These are phyloP conservation scores for Pseudogymnoascus sp. DNA, from an alignment of 2,329 filamentous ascomycete species.

Conservation along the genomic window DNA sequence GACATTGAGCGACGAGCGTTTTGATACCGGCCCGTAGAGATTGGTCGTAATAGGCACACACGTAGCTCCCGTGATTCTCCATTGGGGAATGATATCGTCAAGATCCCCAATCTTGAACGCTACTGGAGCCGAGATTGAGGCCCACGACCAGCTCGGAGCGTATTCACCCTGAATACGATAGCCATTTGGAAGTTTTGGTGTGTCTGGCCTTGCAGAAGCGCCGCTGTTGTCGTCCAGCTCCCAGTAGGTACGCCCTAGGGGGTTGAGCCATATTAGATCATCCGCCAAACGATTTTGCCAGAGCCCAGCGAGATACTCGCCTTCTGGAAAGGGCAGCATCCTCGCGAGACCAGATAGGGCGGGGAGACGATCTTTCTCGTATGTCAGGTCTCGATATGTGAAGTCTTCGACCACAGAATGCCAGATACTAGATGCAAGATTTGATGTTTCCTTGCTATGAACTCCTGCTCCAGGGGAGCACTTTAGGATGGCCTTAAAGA, in stretches of 20 bases:
- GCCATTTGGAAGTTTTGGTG: not conserved
- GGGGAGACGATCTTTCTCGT: constrained; percentile 21
- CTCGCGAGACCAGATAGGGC: constrained; percentile 24
- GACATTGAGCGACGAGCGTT: not conserved
- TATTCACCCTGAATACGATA: not conserved
- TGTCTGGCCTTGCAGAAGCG: not conserved
- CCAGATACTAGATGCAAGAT: constrained; percentile 9
- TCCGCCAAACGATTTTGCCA: constrained; percentile 19
- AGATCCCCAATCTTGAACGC: not conserved
- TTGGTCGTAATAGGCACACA: not conserved
- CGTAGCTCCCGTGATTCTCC: not conserved
- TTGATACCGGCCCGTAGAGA: not conserved
- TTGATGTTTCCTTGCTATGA: not conserved
- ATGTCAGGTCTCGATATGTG: constrained; percentile 19
- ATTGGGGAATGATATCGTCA: not conserved
- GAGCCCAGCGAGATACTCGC: constrained; percentile 19
- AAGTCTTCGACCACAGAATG: constrained; percentile 16
- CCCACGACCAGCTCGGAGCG: not conserved
- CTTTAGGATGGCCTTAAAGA: constrained; percentile 8
- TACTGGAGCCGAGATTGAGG: not conserved
- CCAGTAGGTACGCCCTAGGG: not conserved
- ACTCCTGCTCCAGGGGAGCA: constrained; percentile 9
- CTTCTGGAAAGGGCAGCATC: constrained; percentile 7
- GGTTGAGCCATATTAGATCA: constrained; percentile 15
- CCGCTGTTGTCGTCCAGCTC: not conserved